These are phyloP conservation scores for Alloteropsis semialata DNA, from an alignment of 176 grass and related monocot genomes.

Conservation along the genomic window DNA sequence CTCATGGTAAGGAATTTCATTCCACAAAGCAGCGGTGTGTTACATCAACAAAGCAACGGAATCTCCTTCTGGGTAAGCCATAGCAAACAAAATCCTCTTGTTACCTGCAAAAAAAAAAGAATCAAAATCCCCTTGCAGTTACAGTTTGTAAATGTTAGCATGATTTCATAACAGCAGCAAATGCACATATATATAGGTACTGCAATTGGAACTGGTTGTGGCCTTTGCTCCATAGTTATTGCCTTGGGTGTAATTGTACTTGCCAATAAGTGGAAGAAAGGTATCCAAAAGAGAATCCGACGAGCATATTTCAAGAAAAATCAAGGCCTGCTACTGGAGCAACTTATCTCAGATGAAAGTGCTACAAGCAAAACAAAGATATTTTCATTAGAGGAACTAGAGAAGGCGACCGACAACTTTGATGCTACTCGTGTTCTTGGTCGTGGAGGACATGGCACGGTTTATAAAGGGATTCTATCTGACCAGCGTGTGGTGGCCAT, in stretches of 20 bases:
- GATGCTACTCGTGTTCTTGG: conserved; percentile 36
- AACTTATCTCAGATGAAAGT: conserved; percentile 18
- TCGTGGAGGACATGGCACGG: conserved; percentile 38
- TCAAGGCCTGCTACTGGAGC: conserved; percentile 22
- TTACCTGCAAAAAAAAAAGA: no score
- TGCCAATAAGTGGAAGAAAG: conserved; percentile 9
- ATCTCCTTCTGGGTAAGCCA: no score
- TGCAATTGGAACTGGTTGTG: conserved; percentile 17
- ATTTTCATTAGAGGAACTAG: conserved; percentile 44
- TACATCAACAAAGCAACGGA: no score
- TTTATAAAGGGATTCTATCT: conserved; percentile 46
- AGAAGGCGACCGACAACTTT: conserved; percentile 47
- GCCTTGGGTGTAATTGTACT: background rate
- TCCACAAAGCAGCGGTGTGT: no score
- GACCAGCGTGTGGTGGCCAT: conserved; percentile 41
- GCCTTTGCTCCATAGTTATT: background rate
- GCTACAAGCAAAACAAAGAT: conserved; percentile 23
- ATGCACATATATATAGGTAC: no score
- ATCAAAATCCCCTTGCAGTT: background rate
- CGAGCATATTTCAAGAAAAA: conserved; percentile 26
- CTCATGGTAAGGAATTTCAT: no score
- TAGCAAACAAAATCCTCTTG: no score
- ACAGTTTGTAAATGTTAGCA: no score
- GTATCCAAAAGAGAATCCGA: background rate
- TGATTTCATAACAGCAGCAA: no score